Evolutionary conservation across 257 asterid species (phyloP).

Genomic region (Jasminum sambac): DNA sequence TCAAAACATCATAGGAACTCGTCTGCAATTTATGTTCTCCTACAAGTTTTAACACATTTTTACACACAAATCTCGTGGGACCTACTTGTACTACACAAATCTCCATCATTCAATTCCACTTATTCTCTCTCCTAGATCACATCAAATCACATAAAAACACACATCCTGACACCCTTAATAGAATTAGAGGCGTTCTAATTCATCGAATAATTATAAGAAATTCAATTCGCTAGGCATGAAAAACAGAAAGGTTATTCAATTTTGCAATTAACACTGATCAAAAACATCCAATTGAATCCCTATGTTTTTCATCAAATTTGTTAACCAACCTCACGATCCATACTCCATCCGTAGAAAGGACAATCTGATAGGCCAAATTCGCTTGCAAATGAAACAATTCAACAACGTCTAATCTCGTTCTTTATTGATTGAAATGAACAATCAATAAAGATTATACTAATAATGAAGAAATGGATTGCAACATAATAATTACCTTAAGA

Average conservation of each 20-base stretch:
- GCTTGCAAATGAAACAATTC: neutral
- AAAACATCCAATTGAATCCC: neutral
- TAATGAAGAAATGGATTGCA: neutral
- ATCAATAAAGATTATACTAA: neutral
- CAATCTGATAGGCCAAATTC: neutral
- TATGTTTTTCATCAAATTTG: neutral
- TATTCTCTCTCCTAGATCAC: too few species aligned
- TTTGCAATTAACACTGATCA: neutral
- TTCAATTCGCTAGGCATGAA: neutral
- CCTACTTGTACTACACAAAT: too few species aligned
- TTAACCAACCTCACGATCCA: neutral
- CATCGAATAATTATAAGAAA: neutral
- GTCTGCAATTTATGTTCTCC: too few species aligned
- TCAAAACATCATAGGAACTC: neutral
- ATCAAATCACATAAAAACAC: too few species aligned
- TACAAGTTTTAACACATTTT: too few species aligned
- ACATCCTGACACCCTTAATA: too few species aligned
- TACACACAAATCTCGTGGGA: too few species aligned
- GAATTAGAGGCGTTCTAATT: too few species aligned
- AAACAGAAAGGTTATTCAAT: neutral
- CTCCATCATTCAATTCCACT: too few species aligned
- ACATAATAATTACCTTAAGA: slow-evolving; percentile 32
- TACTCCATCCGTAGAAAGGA: neutral
- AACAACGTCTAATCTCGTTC: neutral
- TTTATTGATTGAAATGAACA: neutral